Evolutionary conservation across 192 early-diverging fungal genomes (phyloP).

Genomic region (Entomortierella beljakovae): DNA sequence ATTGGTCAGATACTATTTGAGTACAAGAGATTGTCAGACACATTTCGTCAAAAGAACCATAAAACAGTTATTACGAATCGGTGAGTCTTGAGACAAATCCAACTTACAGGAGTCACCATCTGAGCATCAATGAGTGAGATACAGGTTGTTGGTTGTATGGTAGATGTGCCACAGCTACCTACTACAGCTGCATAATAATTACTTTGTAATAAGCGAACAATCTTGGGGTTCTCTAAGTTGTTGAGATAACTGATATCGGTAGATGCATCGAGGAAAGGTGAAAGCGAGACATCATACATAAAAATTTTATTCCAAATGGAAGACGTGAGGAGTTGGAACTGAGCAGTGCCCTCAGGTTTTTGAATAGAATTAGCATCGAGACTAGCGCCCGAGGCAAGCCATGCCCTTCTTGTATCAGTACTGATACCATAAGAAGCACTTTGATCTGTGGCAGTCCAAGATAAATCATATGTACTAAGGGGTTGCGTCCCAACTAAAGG

Average conservation of each 20-base stretch:
- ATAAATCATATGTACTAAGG: not conserved
- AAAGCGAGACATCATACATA: not conserved
- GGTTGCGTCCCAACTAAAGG: not conserved
- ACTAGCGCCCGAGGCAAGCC: slow-evolving; percentile 1
- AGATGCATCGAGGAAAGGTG: not conserved
- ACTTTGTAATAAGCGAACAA: not conserved
- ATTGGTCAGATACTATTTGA: not conserved
- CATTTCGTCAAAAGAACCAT: not conserved
- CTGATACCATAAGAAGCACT: not conserved
- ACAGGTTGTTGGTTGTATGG: not conserved
- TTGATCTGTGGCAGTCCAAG: slow-evolving; percentile 9
- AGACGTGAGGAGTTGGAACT: not conserved
- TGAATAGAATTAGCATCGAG: not conserved
- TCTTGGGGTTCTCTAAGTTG: not conserved
- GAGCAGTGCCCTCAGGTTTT: not conserved
- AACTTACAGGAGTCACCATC: not conserved
- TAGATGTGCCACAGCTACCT: not conserved
- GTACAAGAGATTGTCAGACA: not conserved
- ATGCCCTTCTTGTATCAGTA: not conserved
- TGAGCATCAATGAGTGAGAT: not conserved
- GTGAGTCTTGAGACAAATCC: not conserved
- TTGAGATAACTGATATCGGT: not conserved
- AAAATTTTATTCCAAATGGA: not conserved
- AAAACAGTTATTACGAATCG: not conserved
- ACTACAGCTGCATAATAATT: not conserved